phyloP scores from a whole-genome alignment of 768 basidiomycete genomes.

The Termitomyces sp. region DNA sequence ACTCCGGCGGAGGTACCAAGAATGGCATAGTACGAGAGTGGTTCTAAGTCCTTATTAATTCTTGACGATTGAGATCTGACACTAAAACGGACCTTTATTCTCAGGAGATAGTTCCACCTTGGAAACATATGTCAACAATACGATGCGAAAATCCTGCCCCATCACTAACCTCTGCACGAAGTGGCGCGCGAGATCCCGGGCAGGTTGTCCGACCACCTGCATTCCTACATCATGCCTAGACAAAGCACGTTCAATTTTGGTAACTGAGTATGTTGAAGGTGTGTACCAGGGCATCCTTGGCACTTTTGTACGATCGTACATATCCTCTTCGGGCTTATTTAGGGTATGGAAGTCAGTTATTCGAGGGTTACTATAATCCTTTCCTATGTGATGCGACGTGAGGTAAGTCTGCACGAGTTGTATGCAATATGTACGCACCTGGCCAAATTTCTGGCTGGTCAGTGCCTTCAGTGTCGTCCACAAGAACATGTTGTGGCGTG shows the following conservation, averaged over 20 bases:
- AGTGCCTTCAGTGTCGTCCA: conserved; percentile 74
- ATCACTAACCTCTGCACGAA: conserved; percentile 79
- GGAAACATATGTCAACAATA: conserved; percentile 4
- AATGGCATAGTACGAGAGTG: conserved; percentile 93
- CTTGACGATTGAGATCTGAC: conserved; percentile 9
- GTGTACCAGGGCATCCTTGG: conserved; percentile 94
- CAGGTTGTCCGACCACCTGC: conserved; percentile 96
- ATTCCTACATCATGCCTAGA: conserved; percentile 93
- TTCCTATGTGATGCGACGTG: conserved; percentile 46
- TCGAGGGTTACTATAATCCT: conserved; percentile 93
- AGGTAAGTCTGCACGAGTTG: not conserved
- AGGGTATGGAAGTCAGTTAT: conserved; percentile 82
- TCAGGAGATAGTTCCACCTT: conserved; percentile 92
- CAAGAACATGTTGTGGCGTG: conserved; percentile 87
- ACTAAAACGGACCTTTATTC: conserved; percentile 72
- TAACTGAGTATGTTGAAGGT: not conserved
- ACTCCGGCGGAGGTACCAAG: conserved; percentile 90
- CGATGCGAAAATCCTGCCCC: conserved; percentile 15
- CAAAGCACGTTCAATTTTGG: not conserved
- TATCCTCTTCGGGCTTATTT: conserved; percentile 89
- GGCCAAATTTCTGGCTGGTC: conserved; percentile 82
- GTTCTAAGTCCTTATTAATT: conserved; percentile 50
- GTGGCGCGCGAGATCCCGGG: conserved; percentile 90
- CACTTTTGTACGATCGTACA: conserved; percentile 88
- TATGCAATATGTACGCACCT: conserved; percentile 38